Evolutionary conservation across 2,329 filamentous ascomycete species (phyloP).

Genomic region (Ascochyta lentis): DNA sequence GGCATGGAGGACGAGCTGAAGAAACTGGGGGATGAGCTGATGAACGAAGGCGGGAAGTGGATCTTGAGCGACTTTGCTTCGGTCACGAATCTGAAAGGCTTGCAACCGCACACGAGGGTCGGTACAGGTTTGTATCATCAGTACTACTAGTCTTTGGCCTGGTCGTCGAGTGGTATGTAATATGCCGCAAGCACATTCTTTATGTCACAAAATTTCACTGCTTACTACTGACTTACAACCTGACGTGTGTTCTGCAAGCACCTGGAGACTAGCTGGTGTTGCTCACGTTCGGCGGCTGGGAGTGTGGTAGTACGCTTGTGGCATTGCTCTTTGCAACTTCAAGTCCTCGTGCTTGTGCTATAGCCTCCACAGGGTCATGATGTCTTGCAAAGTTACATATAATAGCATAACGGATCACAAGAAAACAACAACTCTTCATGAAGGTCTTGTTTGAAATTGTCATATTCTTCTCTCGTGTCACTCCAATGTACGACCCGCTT

Average conservation of each 20-base stretch:
- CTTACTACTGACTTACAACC: too few species aligned
- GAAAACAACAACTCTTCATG: neutral
- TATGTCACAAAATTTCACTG: too few species aligned
- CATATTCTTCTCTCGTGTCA: neutral
- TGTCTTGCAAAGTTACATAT: neutral
- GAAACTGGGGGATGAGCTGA: neutral
- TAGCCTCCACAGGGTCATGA: neutral
- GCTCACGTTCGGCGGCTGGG: too few species aligned
- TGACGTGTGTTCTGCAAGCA: too few species aligned
- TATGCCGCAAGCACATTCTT: too few species aligned
- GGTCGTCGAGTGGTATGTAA: neutral
- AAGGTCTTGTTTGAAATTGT: neutral
- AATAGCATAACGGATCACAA: neutral
- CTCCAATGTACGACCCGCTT: neutral
- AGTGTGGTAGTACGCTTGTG: too few species aligned
- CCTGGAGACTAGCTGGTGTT: too few species aligned
- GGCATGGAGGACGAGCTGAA: conserved; percentile 6
- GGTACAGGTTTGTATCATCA: neutral
- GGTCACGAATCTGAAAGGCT: neutral
- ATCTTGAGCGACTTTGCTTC: neutral
- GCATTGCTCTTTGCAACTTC: too few species aligned
- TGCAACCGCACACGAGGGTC: neutral
- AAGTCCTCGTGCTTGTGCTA: neutral
- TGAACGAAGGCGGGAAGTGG: conserved; percentile 1
- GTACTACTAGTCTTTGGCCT: neutral